phyloP scores from a whole-genome alignment of 129 eudicot species.

The Mikania micrantha region DNA sequence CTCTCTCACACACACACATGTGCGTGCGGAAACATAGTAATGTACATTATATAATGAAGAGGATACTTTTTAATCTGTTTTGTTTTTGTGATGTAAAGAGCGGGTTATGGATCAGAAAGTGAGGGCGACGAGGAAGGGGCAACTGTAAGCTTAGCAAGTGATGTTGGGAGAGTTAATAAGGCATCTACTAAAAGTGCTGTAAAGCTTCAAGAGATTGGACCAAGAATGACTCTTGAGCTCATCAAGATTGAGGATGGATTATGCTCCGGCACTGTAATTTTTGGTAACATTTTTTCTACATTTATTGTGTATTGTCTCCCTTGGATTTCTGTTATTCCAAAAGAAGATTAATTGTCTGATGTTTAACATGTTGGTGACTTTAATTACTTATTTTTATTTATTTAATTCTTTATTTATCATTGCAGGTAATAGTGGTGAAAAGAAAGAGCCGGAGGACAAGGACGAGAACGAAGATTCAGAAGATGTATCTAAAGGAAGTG shows the following conservation, averaged over 20 bases:
- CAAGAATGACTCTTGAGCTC: constrained; percentile 90
- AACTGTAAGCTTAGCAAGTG: constrained; percentile 65
- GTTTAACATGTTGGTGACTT: neutral
- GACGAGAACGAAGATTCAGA: too few species aligned
- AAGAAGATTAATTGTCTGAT: neutral
- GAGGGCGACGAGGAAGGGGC: constrained; percentile 97
- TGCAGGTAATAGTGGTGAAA: constrained; percentile 30
- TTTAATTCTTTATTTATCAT: neutral
- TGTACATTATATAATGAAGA: neutral
- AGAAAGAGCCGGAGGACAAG: constrained; percentile 12
- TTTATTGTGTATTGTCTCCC: too few species aligned
- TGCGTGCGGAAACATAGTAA: too few species aligned
- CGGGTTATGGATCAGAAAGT: constrained; percentile 97
- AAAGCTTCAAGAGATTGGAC: constrained; percentile 97
- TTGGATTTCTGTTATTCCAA: neutral
- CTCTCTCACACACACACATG: constrained; percentile 7
- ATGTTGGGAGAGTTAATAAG: constrained; percentile 74
- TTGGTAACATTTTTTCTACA: constrained; percentile 38
- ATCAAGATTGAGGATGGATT: constrained; percentile 85
- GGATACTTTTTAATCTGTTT: neutral
- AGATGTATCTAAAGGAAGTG: constrained; percentile 26
- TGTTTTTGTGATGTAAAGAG: constrained; percentile 34
- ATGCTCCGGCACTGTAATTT: constrained; percentile 78
- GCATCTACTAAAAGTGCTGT: constrained; percentile 93
- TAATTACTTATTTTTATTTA: too few species aligned